These are phyloP conservation scores for Nakazawaea molendinolei DNA, from an alignment of 805 yeast species.

Conservation along the genomic window DNA sequence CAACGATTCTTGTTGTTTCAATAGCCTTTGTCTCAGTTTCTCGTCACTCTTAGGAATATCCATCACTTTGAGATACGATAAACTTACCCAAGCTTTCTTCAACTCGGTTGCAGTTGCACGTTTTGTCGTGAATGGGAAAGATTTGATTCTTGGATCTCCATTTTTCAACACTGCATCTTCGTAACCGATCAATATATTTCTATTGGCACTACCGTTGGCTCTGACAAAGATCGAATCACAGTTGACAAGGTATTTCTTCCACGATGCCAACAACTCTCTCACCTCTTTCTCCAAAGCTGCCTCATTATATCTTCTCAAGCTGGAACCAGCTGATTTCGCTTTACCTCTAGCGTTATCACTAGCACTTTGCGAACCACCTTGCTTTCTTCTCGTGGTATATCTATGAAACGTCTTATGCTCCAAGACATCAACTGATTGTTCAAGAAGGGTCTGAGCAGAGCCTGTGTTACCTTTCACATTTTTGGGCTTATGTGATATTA, in stretches of 20 bases:
- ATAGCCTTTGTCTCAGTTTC: slow-evolving; percentile 19
- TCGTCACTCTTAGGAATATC: slow-evolving; percentile 46
- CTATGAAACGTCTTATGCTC: slow-evolving; percentile 86
- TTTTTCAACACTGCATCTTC: slow-evolving; percentile 46
- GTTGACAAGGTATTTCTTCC: slow-evolving; percentile 54
- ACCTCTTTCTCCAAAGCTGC: slow-evolving; percentile 75
- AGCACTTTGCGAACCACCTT: slow-evolving; percentile 95
- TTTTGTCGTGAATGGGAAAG: slow-evolving; percentile 84
- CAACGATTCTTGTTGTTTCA: slow-evolving; percentile 24
- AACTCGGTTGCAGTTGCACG: slow-evolving; percentile 81
- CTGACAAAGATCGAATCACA: slow-evolving; percentile 73
- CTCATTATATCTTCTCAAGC: slow-evolving; percentile 84
- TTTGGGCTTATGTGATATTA: slow-evolving; percentile 64
- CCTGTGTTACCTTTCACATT: slow-evolving; percentile 50
- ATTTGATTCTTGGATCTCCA: slow-evolving; percentile 56
- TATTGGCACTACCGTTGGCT: slow-evolving; percentile 69
- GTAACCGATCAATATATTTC: slow-evolving; percentile 59
- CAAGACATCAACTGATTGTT: slow-evolving; percentile 58
- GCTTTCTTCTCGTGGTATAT: slow-evolving; percentile 93
- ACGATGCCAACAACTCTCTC: slow-evolving; percentile 53
- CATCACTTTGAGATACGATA: slow-evolving; percentile 51
- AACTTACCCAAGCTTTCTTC: slow-evolving; percentile 75
- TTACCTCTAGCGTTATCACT: slow-evolving; percentile 89
- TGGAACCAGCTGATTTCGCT: slow-evolving; percentile 94
- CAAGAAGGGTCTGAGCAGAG: slow-evolving; percentile 37